phyloP scores from a whole-genome alignment of 2,329 filamentous ascomycete species.

The Blumeria hordei region DNA sequence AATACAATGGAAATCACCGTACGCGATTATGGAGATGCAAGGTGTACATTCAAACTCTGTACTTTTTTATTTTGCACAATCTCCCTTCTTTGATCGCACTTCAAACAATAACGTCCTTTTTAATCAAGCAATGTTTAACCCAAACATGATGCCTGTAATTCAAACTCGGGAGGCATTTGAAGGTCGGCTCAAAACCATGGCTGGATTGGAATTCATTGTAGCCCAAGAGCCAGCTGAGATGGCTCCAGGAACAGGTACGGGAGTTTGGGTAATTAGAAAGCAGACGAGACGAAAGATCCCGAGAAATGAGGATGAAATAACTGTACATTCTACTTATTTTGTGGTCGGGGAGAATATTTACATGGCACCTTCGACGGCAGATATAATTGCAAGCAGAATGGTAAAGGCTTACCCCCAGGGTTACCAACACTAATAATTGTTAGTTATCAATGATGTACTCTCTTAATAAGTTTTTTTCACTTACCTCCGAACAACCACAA shows the following conservation, averaged over 20 bases:
- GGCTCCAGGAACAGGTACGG: conserved; percentile 33
- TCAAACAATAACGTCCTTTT: conserved; percentile 42
- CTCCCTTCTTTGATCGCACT: conserved; percentile 42
- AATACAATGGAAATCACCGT: conserved; percentile 38
- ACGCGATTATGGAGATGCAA: conserved; percentile 22
- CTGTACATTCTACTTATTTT: conserved; percentile 35
- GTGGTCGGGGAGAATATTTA: conserved; percentile 42
- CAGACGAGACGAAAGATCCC: conserved; percentile 35
- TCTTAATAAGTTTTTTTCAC: conserved; percentile 14
- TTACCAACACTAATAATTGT: conserved; percentile 1
- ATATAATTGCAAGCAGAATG: conserved; percentile 33
- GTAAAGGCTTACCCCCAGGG: conserved; percentile 18
- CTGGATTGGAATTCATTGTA: conserved; percentile 41
- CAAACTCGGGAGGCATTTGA: conserved; percentile 39
- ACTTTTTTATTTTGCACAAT: conserved; percentile 42
- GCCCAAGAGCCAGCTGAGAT: conserved; percentile 40
- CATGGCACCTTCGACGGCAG: conserved; percentile 35
- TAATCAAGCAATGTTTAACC: conserved; percentile 36
- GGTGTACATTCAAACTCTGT: conserved; percentile 36
- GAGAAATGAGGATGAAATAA: conserved; percentile 31
- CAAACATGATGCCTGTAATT: conserved; percentile 29
- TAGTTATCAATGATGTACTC: conserved; percentile 10
- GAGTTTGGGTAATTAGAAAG: conserved; percentile 47
- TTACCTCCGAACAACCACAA: conserved; percentile 13
- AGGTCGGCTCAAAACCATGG: conserved; percentile 35